A percentile compares a stretch with the other conserved stretches of the same genome.
These are phyloP conservation scores for Fusarium oxysporum DNA, from an alignment of 2,329 filamentous ascomycete genomes.

Conservation along the genomic window DNA sequence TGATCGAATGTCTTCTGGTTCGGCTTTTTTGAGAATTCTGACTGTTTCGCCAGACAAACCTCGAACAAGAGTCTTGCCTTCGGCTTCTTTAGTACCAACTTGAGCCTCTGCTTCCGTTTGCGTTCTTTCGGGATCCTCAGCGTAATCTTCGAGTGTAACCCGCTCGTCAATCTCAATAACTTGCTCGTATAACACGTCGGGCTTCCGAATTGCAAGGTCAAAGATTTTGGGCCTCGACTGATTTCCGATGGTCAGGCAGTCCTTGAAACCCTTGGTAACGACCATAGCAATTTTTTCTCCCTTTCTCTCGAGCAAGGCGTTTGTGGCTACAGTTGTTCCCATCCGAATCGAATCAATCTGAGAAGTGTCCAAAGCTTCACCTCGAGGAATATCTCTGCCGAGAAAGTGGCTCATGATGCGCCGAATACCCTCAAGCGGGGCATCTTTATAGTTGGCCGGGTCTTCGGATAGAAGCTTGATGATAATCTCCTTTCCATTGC, in stretches of 20 bases:
- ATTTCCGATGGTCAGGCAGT: conserved; percentile 90
- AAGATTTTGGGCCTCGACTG: conserved; percentile 92
- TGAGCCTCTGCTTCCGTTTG: conserved; percentile 65
- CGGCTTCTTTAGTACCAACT: conserved; percentile 60
- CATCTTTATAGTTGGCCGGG: conserved; percentile 89
- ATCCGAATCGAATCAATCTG: conserved; percentile 92
- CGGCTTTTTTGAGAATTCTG: conserved; percentile 71
- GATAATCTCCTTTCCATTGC: conserved; percentile 80
- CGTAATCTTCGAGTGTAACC: conserved; percentile 91
- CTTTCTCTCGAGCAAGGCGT: conserved; percentile 89
- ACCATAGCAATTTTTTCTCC: conserved; percentile 90
- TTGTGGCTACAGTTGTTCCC: conserved; percentile 95
- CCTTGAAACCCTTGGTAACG: conserved; percentile 87
- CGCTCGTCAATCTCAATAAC: conserved; percentile 93
- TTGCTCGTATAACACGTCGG: conserved; percentile 85
- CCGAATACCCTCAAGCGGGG: conserved; percentile 89
- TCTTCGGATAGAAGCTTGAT: conserved; percentile 93
- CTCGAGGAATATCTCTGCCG: conserved; percentile 79
- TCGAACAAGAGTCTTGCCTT: conserved; percentile 70
- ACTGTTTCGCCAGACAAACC: conserved; percentile 78
- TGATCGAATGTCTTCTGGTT: conserved; percentile 63
- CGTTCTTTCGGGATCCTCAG: conserved; percentile 80
- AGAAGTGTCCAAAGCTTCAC: conserved; percentile 82
- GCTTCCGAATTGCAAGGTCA: conserved; percentile 86
- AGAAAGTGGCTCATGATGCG: conserved; percentile 85